A percentile compares a stretch with the other conserved stretches of the same genome.
phyloP scores from a whole-genome alignment of 805 yeast genomes.

The Candida ipomoeae region DNA sequence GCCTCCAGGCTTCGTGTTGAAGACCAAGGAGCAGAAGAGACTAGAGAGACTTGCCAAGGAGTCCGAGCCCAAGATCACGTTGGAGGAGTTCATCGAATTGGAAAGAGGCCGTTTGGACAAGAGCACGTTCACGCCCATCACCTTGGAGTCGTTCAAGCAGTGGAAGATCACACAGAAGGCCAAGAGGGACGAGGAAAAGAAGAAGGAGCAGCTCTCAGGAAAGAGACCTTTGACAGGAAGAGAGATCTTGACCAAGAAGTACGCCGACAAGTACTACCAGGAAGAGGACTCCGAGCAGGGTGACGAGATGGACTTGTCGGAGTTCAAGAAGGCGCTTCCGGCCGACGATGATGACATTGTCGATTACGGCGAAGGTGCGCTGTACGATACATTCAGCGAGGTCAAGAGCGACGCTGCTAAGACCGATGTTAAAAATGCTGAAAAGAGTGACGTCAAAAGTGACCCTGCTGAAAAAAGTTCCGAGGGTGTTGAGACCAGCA shows the following conservation, averaged over 20 bases:
- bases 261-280: slow-evolving; percentile 49
- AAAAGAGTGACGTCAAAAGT: background rate
- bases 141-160: slow-evolving; percentile 67
- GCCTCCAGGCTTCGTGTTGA: slow-evolving; percentile 94
- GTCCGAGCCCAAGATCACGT: slow-evolving; percentile 80
- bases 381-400: slow-evolving; percentile 12
- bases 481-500: slow-evolving; percentile 1
- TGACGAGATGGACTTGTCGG: slow-evolving; percentile 54
- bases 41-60: slow-evolving; percentile 83
- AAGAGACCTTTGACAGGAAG: slow-evolving; percentile 60
- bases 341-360: slow-evolving; percentile 48
- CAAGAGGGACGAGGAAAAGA: slow-evolving; percentile 44
- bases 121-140: slow-evolving; percentile 78
- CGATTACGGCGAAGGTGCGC: slow-evolving; percentile 65
- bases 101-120: slow-evolving; percentile 83
- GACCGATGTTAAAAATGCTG: background rate
- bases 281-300: slow-evolving; percentile 51
- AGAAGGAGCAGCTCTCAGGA: slow-evolving; percentile 30
- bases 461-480: background rate
- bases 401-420: slow-evolving; percentile 2
- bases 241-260: slow-evolving; percentile 62
- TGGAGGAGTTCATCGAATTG: slow-evolving; percentile 93
- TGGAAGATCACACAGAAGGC: slow-evolving; percentile 77
- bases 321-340: slow-evolving; percentile 52
- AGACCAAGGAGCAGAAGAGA: slow-evolving; percentile 93